Evolutionary conservation across 352 stramenopile species (phyloP).

Genomic region (Globisporangium nunn): DNA sequence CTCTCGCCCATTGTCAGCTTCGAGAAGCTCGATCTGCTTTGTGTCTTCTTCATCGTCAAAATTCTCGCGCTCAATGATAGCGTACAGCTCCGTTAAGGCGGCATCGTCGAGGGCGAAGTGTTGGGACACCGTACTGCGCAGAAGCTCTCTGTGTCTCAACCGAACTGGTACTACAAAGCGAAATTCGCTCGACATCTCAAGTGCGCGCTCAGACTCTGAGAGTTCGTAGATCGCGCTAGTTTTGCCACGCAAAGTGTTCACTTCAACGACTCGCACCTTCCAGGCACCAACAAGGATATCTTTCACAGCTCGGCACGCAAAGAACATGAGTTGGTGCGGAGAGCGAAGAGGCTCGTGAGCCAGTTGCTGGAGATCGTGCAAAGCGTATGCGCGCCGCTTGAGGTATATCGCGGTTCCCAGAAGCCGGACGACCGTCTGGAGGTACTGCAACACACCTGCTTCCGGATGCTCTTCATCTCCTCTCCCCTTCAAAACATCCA

Average conservation of each 20-base stretch:
- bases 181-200: constrained; percentile 14
- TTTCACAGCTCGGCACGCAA: constrained; percentile 30
- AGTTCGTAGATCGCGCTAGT: constrained; percentile 52
- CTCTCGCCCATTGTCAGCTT: constrained; percentile 5
- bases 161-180: constrained; percentile 27
- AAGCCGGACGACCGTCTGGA: constrained; percentile 28
- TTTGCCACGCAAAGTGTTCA: constrained; percentile 39
- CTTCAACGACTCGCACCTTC: constrained; percentile 51
- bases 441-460: constrained; percentile 44
- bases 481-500: constrained; percentile 44
- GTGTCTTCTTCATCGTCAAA: constrained; percentile 4
- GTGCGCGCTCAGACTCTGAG: constrained; percentile 26
- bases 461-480: constrained; percentile 58
- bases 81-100: constrained; percentile 12
- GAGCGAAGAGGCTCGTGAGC: constrained; percentile 36
- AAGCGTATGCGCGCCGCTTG: constrained; percentile 41
- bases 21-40: constrained; percentile 2
- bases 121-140: constrained; percentile 31
- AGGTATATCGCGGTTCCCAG: constrained; percentile 50
- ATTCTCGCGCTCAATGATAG: not conserved
- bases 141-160: constrained; percentile 38
- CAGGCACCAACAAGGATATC: constrained; percentile 37
- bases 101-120: constrained; percentile 16
- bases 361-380: constrained; percentile 38
- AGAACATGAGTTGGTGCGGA: constrained; percentile 48